Conservation (phyloP, 805 yeast species). For the Lipomyces mesembrius region DNA sequence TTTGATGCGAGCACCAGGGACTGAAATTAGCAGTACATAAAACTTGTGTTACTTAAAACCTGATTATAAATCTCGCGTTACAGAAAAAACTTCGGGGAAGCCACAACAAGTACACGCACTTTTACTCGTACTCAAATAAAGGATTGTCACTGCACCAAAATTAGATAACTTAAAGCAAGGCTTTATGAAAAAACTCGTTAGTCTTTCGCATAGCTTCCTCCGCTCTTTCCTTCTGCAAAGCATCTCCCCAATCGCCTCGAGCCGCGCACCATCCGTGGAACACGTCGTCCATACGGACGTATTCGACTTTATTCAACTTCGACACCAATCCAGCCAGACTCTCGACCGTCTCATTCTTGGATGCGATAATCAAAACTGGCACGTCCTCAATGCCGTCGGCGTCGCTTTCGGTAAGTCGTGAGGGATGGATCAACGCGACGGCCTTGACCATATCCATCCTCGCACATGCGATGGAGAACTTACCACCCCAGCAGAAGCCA, state of each 20-base stretch:
- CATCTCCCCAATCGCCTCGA: constrained; percentile 32
- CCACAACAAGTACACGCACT: background rate
- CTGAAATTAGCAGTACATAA: too few species aligned
- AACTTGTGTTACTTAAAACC: too few species aligned
- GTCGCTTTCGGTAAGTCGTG: constrained; percentile 28
- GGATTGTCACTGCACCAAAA: background rate
- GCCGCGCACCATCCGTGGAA: constrained; percentile 38
- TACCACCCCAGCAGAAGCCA: constrained; percentile 39
- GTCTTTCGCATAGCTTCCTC: constrained; percentile 31
- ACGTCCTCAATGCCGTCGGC: constrained; percentile 30
- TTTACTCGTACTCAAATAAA: background rate
- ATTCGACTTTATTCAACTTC: constrained; percentile 19
- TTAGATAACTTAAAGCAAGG: constrained; percentile 45
- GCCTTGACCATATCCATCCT: constrained; percentile 19
- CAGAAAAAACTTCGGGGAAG: too few species aligned
- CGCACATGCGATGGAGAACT: constrained; percentile 26
- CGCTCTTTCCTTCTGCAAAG: constrained; percentile 31
- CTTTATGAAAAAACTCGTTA: constrained; percentile 25
- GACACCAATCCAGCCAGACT: constrained; percentile 13
- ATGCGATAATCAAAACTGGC: constrained; percentile 30
- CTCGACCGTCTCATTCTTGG: constrained; percentile 29
- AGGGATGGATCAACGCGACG: constrained; percentile 33
- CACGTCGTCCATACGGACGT: constrained; percentile 35
- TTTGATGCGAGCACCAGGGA: too few species aligned
- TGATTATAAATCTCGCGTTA: too few species aligned